phyloP scores from a whole-genome alignment of 148 eudicot genomes.

The Selenicereus undatus region DNA sequence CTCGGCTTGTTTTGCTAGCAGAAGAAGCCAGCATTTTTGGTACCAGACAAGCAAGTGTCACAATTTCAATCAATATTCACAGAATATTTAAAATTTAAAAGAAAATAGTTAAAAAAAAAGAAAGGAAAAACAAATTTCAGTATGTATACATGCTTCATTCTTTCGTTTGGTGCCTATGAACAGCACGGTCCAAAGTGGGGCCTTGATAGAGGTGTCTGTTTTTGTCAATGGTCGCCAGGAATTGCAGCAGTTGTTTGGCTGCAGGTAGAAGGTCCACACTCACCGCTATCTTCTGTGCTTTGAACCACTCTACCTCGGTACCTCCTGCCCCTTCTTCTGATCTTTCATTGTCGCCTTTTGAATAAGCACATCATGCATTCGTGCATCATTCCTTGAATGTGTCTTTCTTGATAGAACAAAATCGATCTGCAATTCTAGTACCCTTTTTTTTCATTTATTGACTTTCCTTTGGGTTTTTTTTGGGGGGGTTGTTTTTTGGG shows the following conservation, averaged over 20 bases:
- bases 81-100: background rate
- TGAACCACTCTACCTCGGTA: constrained; percentile 60
- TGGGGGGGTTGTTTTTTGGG: no score
- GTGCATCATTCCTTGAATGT: background rate
- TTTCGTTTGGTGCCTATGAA: constrained; percentile 38
- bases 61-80: background rate
- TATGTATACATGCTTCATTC: no score
- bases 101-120: no score
- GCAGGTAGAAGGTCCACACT: constrained; percentile 55
- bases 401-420: background rate
- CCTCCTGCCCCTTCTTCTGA: constrained; percentile 36
- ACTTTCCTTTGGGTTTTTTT: no score
- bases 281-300: constrained; percentile 51
- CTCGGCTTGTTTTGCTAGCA: constrained; percentile 58
- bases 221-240: constrained; percentile 62
- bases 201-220: constrained; percentile 61
- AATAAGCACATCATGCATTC: background rate
- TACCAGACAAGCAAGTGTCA: constrained; percentile 35
- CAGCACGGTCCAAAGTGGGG: constrained; percentile 45
- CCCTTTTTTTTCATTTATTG: no score
- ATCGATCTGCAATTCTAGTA: background rate
- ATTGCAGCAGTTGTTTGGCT: constrained; percentile 56
- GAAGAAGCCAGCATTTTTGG: constrained; percentile 75
- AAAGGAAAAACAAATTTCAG: background rate
- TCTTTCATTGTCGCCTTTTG: background rate